These are phyloP conservation scores for Ophiostoma piceae DNA, from an alignment of 2,329 filamentous ascomycete species.

Conservation along the genomic window DNA sequence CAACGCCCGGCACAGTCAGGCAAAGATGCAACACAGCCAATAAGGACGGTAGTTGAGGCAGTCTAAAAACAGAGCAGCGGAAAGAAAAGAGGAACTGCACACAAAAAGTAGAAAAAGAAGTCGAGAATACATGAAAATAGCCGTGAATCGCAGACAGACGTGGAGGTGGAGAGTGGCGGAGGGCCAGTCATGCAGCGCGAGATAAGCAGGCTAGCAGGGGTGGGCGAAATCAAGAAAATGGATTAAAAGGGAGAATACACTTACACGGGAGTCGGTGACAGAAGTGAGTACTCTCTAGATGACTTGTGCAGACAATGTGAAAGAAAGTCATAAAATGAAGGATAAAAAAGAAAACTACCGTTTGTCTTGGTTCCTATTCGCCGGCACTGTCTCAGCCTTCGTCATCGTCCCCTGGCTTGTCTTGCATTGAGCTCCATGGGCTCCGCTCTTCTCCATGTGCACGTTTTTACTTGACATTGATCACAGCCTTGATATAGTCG, in stretches of 20 bases:
- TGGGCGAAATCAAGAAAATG: neutral
- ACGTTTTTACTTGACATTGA: neutral
- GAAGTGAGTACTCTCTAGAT: neutral
- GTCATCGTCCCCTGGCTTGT: conserved; percentile 4
- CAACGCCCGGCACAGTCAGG: neutral
- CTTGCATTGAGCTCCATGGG: neutral
- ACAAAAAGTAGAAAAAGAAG: neutral
- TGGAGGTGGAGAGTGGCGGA: neutral
- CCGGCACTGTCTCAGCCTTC: neutral
- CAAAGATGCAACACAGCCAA: neutral
- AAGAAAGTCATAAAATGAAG: neutral
- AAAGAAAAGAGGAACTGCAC: neutral
- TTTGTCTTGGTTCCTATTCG: neutral
- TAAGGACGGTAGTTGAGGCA: neutral
- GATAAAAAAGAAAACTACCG: too few species aligned
- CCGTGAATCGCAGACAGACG: neutral
- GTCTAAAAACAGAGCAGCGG: neutral
- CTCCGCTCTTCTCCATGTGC: neutral
- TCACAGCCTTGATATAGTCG: neutral
- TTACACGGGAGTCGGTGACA: neutral
- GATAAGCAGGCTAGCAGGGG: neutral
- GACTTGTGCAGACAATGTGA: neutral
- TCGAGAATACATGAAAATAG: neutral
- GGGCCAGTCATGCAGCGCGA: neutral
- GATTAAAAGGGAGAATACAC: neutral